These are phyloP conservation scores for Heterobasidion annosum DNA, from an alignment of 1,284 basidiomycete genomes.

Conservation along the genomic window DNA sequence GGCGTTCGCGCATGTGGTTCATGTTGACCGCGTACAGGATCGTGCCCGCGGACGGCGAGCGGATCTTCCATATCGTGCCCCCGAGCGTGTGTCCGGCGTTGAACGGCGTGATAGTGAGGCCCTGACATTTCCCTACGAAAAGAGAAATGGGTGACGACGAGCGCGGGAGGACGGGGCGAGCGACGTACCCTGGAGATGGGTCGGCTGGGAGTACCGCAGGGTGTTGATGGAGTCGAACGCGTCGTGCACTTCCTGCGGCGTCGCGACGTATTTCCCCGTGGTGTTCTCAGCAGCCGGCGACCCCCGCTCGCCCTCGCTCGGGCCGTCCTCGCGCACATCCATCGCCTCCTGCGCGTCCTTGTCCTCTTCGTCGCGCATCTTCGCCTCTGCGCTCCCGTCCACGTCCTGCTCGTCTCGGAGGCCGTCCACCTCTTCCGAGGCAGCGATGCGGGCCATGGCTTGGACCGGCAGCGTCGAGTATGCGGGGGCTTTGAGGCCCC, in stretches of 20 bases:
- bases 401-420: slow-evolving; percentile 73
- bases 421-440: slow-evolving; percentile 75
- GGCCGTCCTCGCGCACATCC: slow-evolving; percentile 8
- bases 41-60: slow-evolving; percentile 93
- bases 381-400: slow-evolving; percentile 19
- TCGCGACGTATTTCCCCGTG: slow-evolving; percentile 60
- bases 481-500: slow-evolving; percentile 87
- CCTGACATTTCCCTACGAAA: slow-evolving; percentile 73
- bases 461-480: slow-evolving; percentile 96
- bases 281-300: slow-evolving; percentile 11
- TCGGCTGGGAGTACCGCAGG: slow-evolving; percentile 91
- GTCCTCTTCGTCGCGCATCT: slow-evolving; percentile 9
- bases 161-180: slow-evolving; percentile 1
- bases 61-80: slow-evolving; percentile 97
- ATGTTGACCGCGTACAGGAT: slow-evolving; percentile 93
- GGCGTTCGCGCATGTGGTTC: slow-evolving; percentile 95
- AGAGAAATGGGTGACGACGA: slow-evolving; percentile 1
- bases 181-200: slow-evolving; percentile 80
- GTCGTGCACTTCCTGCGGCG: slow-evolving; percentile 82
- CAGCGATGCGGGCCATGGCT: slow-evolving; percentile 90
- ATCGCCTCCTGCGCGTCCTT: slow-evolving; percentile 12
- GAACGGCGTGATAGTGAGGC: slow-evolving; percentile 93
- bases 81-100: slow-evolving; percentile 94
- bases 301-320: slow-evolving; percentile 12
- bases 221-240: slow-evolving; percentile 92